These are phyloP conservation scores for Alternaria panax DNA, from an alignment of 2,329 filamentous ascomycete genomes.

Conservation along the genomic window DNA sequence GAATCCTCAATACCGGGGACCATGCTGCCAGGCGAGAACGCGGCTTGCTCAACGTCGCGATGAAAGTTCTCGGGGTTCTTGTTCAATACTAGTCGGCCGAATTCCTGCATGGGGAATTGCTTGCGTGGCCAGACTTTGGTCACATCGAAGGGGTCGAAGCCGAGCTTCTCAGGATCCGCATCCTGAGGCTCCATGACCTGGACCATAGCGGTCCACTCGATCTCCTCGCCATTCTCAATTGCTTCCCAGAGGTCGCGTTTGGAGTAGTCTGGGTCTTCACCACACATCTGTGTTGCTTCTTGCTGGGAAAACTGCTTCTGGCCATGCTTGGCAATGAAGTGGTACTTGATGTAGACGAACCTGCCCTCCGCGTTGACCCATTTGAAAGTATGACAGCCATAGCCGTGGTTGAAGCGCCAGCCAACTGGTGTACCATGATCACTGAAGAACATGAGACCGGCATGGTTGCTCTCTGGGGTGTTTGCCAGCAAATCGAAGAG, in stretches of 20 bases:
- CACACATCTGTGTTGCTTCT: slow-evolving; percentile 56
- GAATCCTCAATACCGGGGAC: slow-evolving; percentile 60
- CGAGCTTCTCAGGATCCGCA: slow-evolving; percentile 57
- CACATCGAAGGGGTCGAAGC: slow-evolving; percentile 62
- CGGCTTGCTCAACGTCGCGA: slow-evolving; percentile 48
- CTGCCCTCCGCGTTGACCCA: slow-evolving; percentile 57
- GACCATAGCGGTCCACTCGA: slow-evolving; percentile 56
- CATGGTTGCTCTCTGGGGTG: slow-evolving; percentile 58
- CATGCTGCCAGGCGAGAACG: slow-evolving; percentile 60
- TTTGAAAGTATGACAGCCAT: slow-evolving; percentile 59
- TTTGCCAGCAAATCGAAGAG: slow-evolving; percentile 60
- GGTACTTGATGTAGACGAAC: slow-evolving; percentile 62
- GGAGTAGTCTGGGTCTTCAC: slow-evolving; percentile 60
- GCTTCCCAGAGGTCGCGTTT: slow-evolving; percentile 57
- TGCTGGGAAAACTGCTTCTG: slow-evolving; percentile 57
- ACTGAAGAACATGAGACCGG: slow-evolving; percentile 59
- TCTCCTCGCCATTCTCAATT: slow-evolving; percentile 53
- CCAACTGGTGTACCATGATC: slow-evolving; percentile 60
- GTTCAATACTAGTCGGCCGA: slow-evolving; percentile 60
- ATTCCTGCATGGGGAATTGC: slow-evolving; percentile 59
- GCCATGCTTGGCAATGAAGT: slow-evolving; percentile 58
- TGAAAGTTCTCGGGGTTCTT: slow-evolving; percentile 63
- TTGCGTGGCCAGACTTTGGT: slow-evolving; percentile 62
- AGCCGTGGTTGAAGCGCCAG: slow-evolving; percentile 53
- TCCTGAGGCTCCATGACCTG: slow-evolving; percentile 58